Percentiles rank a stretch among this genome's conserved stretches.
phyloP scores from a whole-genome alignment of 129 eudicot genomes.

The Lonicera japonica region DNA sequence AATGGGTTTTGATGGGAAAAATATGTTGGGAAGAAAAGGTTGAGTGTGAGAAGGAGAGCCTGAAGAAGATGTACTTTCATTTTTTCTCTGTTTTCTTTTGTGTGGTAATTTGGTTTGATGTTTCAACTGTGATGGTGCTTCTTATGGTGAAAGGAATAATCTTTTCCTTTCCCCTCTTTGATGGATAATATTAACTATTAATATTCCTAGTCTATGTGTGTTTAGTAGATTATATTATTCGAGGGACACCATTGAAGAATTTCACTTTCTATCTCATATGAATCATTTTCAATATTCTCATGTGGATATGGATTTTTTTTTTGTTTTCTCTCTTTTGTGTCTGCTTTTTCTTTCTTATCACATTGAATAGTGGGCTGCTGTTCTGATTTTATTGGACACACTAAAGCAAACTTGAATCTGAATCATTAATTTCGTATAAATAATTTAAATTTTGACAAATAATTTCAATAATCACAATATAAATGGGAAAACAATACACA shows the following conservation, averaged over 20 bases:
- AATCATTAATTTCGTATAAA: too few relatives aligned
- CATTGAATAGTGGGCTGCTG: too few relatives aligned
- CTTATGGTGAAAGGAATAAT: neutral
- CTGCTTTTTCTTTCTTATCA: too few relatives aligned
- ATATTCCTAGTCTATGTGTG: neutral
- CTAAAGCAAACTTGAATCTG: too few relatives aligned
- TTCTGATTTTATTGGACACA: too few relatives aligned
- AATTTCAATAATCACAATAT: too few relatives aligned
- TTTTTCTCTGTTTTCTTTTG: neutral
- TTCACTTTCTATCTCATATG: slow-evolving; percentile 1
- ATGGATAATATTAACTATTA: neutral
- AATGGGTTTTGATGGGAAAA: slow-evolving; percentile 14
- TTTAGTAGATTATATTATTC: neutral
- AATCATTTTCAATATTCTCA: neutral
- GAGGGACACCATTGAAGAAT: neutral
- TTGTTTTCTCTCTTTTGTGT: neutral
- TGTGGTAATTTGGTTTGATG: neutral
- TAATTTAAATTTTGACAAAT: too few relatives aligned
- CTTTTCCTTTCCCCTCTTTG: neutral
- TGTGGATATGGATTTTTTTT: slow-evolving; percentile 1
- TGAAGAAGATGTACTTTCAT: slow-evolving; percentile 8
- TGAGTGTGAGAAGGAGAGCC: slow-evolving; percentile 10
- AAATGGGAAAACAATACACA: too few relatives aligned
- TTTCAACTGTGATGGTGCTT: neutral
- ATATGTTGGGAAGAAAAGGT: slow-evolving; percentile 12